Evolutionary conservation across 2,329 filamentous ascomycete species (phyloP).

Genomic region (Fusarium sp.): DNA sequence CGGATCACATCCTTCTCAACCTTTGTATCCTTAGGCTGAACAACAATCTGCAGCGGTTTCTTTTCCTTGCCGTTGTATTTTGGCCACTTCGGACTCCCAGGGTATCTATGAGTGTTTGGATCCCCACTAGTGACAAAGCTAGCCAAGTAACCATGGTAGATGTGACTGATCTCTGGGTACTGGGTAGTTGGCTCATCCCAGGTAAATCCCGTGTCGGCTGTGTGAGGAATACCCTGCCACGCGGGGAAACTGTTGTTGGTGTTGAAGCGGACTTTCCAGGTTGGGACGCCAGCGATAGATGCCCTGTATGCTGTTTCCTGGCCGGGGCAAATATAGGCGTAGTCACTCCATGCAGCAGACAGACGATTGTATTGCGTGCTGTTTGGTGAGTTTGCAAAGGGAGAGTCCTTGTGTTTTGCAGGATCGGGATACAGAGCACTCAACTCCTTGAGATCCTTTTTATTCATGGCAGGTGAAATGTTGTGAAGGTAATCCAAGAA

Average conservation of each 20-base stretch:
- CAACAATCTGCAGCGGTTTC: conserved; percentile 48
- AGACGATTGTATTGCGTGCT: conserved; percentile 60
- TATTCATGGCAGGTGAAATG: conserved; percentile 50
- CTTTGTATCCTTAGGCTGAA: conserved; percentile 49
- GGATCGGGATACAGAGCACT: conserved; percentile 54
- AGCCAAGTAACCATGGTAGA: conserved; percentile 54
- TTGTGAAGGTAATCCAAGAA: conserved; percentile 55
- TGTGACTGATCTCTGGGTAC: conserved; percentile 53
- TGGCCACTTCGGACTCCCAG: conserved; percentile 40
- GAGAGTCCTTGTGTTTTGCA: conserved; percentile 50
- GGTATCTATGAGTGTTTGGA: conserved; percentile 49
- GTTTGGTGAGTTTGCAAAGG: conserved; percentile 54
- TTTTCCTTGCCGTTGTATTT: conserved; percentile 18
- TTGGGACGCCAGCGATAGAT: conserved; percentile 50
- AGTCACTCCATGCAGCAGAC: conserved; percentile 59
- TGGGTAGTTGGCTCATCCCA: conserved; percentile 54
- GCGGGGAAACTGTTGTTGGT: conserved; percentile 52
- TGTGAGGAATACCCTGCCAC: conserved; percentile 56
- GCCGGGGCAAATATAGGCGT: conserved; percentile 58
- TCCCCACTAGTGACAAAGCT: conserved; percentile 55
- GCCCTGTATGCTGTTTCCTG: conserved; percentile 59
- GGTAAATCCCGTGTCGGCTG: conserved; percentile 53
- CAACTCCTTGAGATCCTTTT: conserved; percentile 48
- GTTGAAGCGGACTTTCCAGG: conserved; percentile 56
- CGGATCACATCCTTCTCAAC: conserved; percentile 53